phyloP scores from a whole-genome alignment of 2,329 filamentous ascomycete genomes.

The Rutstroemia sp. region DNA sequence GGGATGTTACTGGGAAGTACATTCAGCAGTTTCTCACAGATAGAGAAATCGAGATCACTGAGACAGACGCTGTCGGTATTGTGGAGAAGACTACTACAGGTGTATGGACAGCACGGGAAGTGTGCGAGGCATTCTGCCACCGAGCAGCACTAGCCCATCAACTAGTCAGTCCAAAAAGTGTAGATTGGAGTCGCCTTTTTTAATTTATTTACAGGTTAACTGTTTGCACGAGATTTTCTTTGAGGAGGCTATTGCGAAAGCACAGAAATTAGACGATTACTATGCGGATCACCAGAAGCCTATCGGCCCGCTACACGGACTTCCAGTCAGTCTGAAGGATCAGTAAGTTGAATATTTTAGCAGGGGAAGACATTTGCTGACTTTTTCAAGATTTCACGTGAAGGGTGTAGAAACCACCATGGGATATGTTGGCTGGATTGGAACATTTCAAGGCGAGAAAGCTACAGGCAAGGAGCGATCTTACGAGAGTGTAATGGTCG shows the following conservation, averaged over 20 bases:
- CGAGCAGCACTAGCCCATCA: conserved; percentile 47
- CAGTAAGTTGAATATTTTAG: conserved; percentile 21
- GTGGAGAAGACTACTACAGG: conserved; percentile 45
- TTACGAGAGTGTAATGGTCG: conserved; percentile 42
- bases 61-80: conserved; percentile 50
- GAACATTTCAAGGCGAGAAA: conserved; percentile 47
- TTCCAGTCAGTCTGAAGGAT: conserved; percentile 35
- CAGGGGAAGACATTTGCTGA: too few species aligned
- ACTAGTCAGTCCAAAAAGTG: conserved; percentile 41
- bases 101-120: conserved; percentile 48
- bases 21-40: conserved; percentile 47
- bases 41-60: conserved; percentile 52
- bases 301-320: conserved; percentile 34
- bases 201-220: conserved; percentile 41
- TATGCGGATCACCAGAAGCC: conserved; percentile 32
- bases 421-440: conserved; percentile 59
- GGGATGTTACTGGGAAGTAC: conserved; percentile 48
- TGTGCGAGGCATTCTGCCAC: conserved; percentile 46
- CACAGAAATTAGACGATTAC: conserved; percentile 45
- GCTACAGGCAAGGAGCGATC: conserved; percentile 41
- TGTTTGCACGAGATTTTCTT: conserved; percentile 53
- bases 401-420: conserved; percentile 36
- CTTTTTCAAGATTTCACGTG: conserved; percentile 20
- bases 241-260: conserved; percentile 41
- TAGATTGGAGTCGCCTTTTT: conserved; percentile 35